Base-by-base conservation (phyloP, 2,329 filamentous ascomycete species). In the Emmonsiellopsis sp. region DNA sequence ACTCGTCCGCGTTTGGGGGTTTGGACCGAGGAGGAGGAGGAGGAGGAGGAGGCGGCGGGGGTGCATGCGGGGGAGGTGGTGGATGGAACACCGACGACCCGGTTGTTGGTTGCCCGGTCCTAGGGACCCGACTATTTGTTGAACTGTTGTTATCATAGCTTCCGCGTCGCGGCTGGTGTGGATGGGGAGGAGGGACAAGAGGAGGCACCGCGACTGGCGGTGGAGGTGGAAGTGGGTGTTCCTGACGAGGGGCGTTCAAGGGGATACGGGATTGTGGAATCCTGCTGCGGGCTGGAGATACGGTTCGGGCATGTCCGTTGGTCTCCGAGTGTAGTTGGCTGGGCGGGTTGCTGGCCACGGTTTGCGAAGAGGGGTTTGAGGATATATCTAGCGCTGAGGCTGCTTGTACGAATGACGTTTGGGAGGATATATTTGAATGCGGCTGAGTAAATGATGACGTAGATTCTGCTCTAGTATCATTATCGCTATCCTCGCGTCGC, bases 401-500 rank as follows among this genome's bases (percentile, higher is more conserved):
- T 14, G 44, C 53, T 5, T 53, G 42, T 4, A 37, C 42, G 17
- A 55, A 50, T 2, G 53, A 54, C 14, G n/a, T 14, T 14, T 49
- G 52, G 5, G 52, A 53, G 13, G 48, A 51, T n/a, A 33, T 13
- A 27, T 43, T 14, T 27, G 21, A 27, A 27, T 53, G 46, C 17
- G 48, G 27, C 42, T 42, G 42, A 17, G 5, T 42, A 11, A 46
- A 50, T 32, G 42, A 43, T 1, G 21, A 27, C 3, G 21, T 27
- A 4, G 42, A 34, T n/a, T 33, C 31, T 45, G 49, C n/a, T 43
- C 39, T 45, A 42, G n/a, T 31, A 17, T 27, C 49, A 32, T 40
- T 27, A 9, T 50, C 51, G 31, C 51, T 51, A 8, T 39, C 46
- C 32, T 54, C 49, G 34, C 54, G 51, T n/a, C 69, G 63, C 44